phyloP scores from a whole-genome alignment of 495 filamentous ascomycete species.

The Extremus antarcticus region DNA sequence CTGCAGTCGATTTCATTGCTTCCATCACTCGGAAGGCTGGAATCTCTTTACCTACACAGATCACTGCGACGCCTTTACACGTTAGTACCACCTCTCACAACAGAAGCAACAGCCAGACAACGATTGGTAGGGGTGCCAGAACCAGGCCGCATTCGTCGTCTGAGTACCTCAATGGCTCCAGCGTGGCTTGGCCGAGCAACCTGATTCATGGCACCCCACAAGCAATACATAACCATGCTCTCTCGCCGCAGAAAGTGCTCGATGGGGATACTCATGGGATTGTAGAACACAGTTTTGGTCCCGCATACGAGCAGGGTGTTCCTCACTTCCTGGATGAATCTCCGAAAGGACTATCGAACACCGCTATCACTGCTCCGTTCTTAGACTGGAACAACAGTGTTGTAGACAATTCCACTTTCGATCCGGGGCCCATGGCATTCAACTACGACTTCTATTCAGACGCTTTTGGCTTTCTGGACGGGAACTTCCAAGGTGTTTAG shows the following conservation, averaged over 20 bases:
- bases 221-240: neutral
- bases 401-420: neutral
- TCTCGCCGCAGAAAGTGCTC: too few species aligned
- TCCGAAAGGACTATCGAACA: neutral
- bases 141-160: neutral
- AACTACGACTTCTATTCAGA: slow-evolving; percentile 5
- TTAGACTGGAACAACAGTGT: neutral
- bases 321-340: neutral
- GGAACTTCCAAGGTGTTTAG: neutral
- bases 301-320: too few species aligned
- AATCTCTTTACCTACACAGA: slow-evolving; percentile 40
- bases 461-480: neutral
- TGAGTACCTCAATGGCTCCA: neutral
- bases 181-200: neutral
- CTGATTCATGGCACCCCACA: neutral
- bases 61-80: too few species aligned
- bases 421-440: neutral
- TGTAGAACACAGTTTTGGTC: too few species aligned
- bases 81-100: too few species aligned
- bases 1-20: slow-evolving; percentile 71
- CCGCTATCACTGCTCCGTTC: neutral
- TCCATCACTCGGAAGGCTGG: slow-evolving; percentile 68
- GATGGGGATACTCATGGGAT: too few species aligned
- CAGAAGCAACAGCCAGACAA: neutral
- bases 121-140: neutral